Conservation (phyloP, 2,329 filamentous ascomycete genomes). For the Pestalotiopsis sp. region DNA sequence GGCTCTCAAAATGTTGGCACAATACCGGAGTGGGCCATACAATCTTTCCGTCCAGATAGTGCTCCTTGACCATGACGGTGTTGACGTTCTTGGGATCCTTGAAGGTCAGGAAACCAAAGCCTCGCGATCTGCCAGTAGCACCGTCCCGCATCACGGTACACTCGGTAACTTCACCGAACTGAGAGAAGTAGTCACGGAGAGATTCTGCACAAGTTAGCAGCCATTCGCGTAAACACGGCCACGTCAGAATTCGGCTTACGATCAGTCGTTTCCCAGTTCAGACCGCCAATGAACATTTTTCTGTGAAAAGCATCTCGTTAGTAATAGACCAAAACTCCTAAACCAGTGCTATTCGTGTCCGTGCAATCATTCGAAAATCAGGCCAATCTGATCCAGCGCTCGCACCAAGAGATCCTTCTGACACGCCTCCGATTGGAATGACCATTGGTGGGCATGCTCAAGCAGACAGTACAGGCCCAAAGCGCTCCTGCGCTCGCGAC, state of each 20-base stretch:
- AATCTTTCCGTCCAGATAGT: conserved; percentile 97
- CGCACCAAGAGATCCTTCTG: background rate
- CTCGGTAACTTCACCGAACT: conserved; percentile 96
- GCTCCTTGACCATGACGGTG: conserved; percentile 99
- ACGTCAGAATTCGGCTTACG: conserved; percentile 60
- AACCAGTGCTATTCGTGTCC: conserved; percentile 15
- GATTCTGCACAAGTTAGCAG: conserved; percentile 66
- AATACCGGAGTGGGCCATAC: conserved; percentile 56
- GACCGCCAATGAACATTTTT: conserved; percentile 99
- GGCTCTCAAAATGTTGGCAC: background rate
- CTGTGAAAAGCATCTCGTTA: conserved; percentile 52
- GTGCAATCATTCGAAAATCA: background rate
- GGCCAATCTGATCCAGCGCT: background rate
- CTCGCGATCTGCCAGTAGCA: conserved; percentile 87
- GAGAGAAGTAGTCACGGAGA: conserved; percentile 93
- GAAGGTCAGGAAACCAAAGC: conserved; percentile 97
- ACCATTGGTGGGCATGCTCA: background rate
- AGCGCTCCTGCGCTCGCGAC: background rate
- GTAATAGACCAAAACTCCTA: conserved; percentile 16
- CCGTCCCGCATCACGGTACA: conserved; percentile 99
- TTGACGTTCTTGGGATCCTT: conserved; percentile 98
- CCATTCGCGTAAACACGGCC: background rate
- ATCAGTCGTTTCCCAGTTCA: conserved; percentile 99
- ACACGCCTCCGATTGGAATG: background rate
- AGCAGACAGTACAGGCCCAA: background rate